phyloP scores from a whole-genome alignment of 352 stramenopile genomes.

The Pythium vanterpoolii region DNA sequence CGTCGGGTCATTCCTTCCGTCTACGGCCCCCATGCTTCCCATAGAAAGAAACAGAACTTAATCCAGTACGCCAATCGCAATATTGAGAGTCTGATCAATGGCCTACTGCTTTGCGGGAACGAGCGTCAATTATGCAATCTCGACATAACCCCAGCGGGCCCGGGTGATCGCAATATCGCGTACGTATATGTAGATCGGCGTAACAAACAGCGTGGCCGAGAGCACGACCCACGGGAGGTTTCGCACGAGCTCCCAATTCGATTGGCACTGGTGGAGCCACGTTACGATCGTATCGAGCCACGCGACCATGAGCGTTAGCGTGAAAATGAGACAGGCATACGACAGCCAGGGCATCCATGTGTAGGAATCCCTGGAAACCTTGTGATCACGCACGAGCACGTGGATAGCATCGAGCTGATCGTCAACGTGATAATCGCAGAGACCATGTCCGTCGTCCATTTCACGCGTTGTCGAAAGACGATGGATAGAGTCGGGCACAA shows the following conservation, averaged over 20 bases:
- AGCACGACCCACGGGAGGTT: constrained; percentile 5
- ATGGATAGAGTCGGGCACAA: background rate
- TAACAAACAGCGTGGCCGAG: background rate
- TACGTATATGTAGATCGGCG: background rate
- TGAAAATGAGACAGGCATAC: constrained; percentile 7
- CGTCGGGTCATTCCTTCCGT: too few species aligned
- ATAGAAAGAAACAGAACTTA: too few species aligned
- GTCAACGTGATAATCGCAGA: constrained; percentile 1
- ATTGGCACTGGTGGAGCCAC: background rate
- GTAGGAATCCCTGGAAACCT: background rate
- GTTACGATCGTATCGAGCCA: constrained; percentile 9
- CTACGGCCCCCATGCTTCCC: too few species aligned
- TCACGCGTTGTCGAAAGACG: background rate
- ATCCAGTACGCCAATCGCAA: too few species aligned
- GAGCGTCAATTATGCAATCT: too few species aligned
- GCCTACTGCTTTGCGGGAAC: too few species aligned
- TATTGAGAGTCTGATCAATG: too few species aligned
- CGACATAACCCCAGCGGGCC: background rate
- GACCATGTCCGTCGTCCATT: background rate
- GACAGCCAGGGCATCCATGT: background rate
- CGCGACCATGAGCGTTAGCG: background rate
- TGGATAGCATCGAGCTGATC: background rate
- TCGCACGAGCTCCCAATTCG: constrained; percentile 2
- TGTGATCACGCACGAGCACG: background rate
- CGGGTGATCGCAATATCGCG: background rate